Percentiles rank a stretch among this genome's conserved stretches.
Conservation (phyloP, 2,329 filamentous ascomycete genomes). For the Domatiomyces catenatus region DNA sequence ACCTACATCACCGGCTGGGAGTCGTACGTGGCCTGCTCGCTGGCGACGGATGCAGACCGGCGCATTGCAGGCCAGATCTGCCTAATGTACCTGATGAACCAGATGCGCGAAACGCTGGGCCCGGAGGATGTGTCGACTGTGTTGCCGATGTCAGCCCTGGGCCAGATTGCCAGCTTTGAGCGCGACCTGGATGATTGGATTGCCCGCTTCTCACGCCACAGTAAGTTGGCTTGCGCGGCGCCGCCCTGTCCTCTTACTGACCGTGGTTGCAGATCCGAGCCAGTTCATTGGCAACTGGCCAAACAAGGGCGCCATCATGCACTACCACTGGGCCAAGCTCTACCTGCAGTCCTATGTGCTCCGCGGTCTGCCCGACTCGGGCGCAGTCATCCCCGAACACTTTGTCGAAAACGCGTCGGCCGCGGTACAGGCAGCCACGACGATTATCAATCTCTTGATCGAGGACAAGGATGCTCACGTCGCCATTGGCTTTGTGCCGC, state of each 20-base stretch:
- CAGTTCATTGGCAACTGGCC: slow-evolving; percentile 35
- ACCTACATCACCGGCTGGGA: slow-evolving; percentile 23
- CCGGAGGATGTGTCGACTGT: slow-evolving; percentile 23
- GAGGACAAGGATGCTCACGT: slow-evolving; percentile 30
- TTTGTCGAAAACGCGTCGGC: slow-evolving; percentile 29
- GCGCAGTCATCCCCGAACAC: slow-evolving; percentile 21
- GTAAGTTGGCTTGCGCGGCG: slow-evolving; percentile 4
- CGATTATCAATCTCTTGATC: slow-evolving; percentile 27
- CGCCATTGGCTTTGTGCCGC: slow-evolving; percentile 28
- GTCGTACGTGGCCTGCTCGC: slow-evolving; percentile 20
- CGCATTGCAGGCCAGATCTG: slow-evolving; percentile 28
- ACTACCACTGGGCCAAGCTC: slow-evolving; percentile 37
- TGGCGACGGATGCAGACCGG: slow-evolving; percentile 22
- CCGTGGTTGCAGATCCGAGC: slow-evolving; percentile 25
- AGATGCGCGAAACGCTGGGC: slow-evolving; percentile 30
- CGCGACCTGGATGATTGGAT: slow-evolving; percentile 26
- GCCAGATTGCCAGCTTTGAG: slow-evolving; percentile 27
- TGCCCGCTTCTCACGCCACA: slow-evolving; percentile 16
- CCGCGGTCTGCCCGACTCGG: slow-evolving; percentile 31
- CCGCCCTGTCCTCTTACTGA: slow-evolving; percentile 2
- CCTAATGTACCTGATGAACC: slow-evolving; percentile 30
- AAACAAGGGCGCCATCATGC: slow-evolving; percentile 34
- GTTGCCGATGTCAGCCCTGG: slow-evolving; percentile 25
- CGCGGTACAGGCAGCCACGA: slow-evolving; percentile 29
- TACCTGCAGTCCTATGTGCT: slow-evolving; percentile 37